phyloP scores from a whole-genome alignment of 306 rosid genomes.

The Corylus americana region DNA sequence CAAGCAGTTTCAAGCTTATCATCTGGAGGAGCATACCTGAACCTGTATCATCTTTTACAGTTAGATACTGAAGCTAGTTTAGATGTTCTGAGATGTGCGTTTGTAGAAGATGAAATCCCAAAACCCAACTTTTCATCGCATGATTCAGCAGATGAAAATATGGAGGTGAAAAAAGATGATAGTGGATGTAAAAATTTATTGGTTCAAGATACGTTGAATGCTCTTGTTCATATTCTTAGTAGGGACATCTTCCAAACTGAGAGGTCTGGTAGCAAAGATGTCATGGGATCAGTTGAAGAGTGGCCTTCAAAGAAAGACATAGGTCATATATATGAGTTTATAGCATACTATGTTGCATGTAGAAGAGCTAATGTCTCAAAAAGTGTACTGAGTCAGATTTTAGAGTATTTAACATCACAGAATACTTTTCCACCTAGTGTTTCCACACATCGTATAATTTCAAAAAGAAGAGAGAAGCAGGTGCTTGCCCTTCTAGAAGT shows the following conservation, averaged over 20 bases:
- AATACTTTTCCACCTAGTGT: conserved; percentile 39
- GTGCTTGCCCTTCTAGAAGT: conserved; percentile 83
- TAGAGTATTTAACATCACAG: conserved; percentile 70
- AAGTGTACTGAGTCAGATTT: conserved; percentile 62
- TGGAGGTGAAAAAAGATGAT: conserved; percentile 33
- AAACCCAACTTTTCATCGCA: conserved; percentile 38
- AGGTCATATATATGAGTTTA: conserved; percentile 70
- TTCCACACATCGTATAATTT: conserved; percentile 39
- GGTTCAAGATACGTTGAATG: conserved; percentile 74
- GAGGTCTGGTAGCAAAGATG: conserved; percentile 39
- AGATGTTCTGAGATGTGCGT: conserved; percentile 74
- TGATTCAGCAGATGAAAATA: conserved; percentile 37
- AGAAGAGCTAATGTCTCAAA: conserved; percentile 71
- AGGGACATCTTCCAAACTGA: conserved; percentile 47
- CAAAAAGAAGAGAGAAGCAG: conserved; percentile 76
- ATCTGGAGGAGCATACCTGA: conserved; percentile 42
- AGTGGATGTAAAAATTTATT: conserved; percentile 43
- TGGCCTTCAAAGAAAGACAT: conserved; percentile 75
- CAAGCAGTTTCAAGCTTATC: conserved; percentile 41
- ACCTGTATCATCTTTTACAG: conserved; percentile 70
- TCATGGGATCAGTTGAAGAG: conserved; percentile 36
- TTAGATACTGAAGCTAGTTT: conserved; percentile 85
- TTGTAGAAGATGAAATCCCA: conserved; percentile 55
- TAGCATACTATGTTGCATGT: conserved; percentile 77
- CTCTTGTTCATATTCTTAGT: conserved; percentile 61